Evolutionary conservation across 2,329 filamentous ascomycete species (phyloP), one percentile per base, ranked within the genome.

Genomic region (Pezicula carpinea): DNA sequence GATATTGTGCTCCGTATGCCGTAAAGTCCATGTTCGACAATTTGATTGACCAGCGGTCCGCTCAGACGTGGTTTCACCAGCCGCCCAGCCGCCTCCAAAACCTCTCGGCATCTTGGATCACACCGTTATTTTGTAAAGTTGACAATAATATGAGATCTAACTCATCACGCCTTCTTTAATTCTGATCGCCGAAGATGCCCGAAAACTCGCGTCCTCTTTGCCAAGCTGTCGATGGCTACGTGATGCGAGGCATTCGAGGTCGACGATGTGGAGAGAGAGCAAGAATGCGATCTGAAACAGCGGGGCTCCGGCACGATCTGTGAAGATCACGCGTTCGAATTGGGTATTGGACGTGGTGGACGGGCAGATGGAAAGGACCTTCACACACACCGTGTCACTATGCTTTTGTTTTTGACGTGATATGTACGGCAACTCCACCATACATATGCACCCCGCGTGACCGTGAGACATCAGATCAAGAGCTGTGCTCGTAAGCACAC

Each of bases 41-140:
- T 47, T 13, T 52, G 48, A 47, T 49, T 50, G 41, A 23, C n/a
- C 38, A 23, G n/a, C 5, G 11, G 22, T 21, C 13, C 41, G 47
- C 44, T 43, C 44, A 39, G 43, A 47, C 40, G n/a, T 22, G n/a
- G 43, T 47, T 52, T 54, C 46, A 46, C 52, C 38, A 52, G 48
- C 50, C 47, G 52, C 48, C 23, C 26, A 50, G 48, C 48, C 44
- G 48, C 48, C 11, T 39, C 14, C 15, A 8, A 6, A 18, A 22
- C 17, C 17, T 18, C 18, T 11, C 13, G 13, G n/a, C 31, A 39
- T 51, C 33, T 41, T 29, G 33, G 33, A 35, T 15, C 6, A 14
- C 8, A 7, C n/a, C n/a, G 15, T 8, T 15, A 35, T 19, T 14
- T 15, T 17, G 8, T 14, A 15, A 15, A 32, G 8, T 32, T 32